Conservation (phyloP, 495 filamentous ascomycete genomes). For the Podospora sp. region DNA sequence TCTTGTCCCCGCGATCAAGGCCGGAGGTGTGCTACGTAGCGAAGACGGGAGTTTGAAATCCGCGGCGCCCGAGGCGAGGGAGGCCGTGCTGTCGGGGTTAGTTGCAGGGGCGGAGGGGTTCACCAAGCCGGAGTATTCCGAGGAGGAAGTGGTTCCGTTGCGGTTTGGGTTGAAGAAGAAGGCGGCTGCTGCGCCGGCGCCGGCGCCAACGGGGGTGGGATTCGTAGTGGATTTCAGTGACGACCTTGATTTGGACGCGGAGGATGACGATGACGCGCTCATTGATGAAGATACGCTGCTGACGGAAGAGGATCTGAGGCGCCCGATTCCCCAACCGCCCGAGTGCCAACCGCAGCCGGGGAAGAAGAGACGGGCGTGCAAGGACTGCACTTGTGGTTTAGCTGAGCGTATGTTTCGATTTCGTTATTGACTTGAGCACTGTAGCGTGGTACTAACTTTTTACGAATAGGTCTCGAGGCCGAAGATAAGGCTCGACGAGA, state of each 20-base stretch:
- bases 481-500: conserved; percentile 74
- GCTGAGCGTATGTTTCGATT: conserved; percentile 53
- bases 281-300: conserved; percentile 90
- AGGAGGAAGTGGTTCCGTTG: conserved; percentile 69
- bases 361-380: conserved; percentile 89
- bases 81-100: conserved; percentile 83
- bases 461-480: conserved; percentile 56
- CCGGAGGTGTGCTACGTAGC: conserved; percentile 67
- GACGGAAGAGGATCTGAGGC: conserved; percentile 75
- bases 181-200: conserved; percentile 25
- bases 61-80: conserved; percentile 54
- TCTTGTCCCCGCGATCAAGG: conserved; percentile 68
- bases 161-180: conserved; percentile 63
- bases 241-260: conserved; percentile 60
- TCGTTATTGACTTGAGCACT: background rate
- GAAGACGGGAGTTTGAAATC: conserved; percentile 65
- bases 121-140: conserved; percentile 70
- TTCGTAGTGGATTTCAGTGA: conserved; percentile 68
- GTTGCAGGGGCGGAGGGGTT: conserved; percentile 62
- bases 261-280: conserved; percentile 80
- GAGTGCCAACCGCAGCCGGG: conserved; percentile 82
- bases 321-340: conserved; percentile 71
- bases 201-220: conserved; percentile 62
- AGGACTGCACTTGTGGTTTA: conserved; percentile 96
- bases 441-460: background rate